Base-by-base conservation (phyloP, 106 monocot species). In the Dioscorea alata region DNA sequence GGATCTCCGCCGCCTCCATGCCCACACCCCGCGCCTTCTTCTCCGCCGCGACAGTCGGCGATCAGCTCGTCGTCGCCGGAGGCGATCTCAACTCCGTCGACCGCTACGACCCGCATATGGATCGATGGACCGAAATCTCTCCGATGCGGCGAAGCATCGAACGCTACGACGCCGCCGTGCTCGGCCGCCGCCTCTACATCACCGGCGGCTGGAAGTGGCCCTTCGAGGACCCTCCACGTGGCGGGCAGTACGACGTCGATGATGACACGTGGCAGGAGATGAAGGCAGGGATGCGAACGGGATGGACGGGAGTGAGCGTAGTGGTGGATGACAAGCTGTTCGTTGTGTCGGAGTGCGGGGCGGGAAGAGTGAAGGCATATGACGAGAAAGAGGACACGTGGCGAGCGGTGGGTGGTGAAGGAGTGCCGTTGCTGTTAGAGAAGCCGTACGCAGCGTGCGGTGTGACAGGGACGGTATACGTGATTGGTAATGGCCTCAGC, bases 131-230 rank as follows among this genome's bases (percentile, higher is more conserved):
- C 16, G 32, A 61, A 48, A 68, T 74, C 54, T 58, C 78, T 12
- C 16, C 33, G 56, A 53, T 64, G 80, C 68, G 62, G 61, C 63
- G 69, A 42, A 71, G 77, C 51, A 49, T 80, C 63, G 73, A 79
- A 28, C 66, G 74, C 33, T 90, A 90, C 75, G 89, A 90, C 73
- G 79, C 82, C 33, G 89, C 82, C 19, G 85, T 78, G 50, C 72
- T 85, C 42, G 80, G 83, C 14, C 54, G 69, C 33, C 75, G 73
- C 49, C 60, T 90, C 65, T 86, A 80, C 80, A 69, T 90, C 8
- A 90, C 89, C 57, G 89, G 85, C 67, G 89, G 89, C 8, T 90
- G 89, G 89, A 74, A 80, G 17, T 90, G 89, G 89, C 89, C 89
- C 33, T 90, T 90, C 66, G 59, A 57, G 72, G 25, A 17, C 21